These are phyloP conservation scores for Gossypium laxum DNA, from an alignment of 441 rosid genomes.

Conservation along the genomic window DNA sequence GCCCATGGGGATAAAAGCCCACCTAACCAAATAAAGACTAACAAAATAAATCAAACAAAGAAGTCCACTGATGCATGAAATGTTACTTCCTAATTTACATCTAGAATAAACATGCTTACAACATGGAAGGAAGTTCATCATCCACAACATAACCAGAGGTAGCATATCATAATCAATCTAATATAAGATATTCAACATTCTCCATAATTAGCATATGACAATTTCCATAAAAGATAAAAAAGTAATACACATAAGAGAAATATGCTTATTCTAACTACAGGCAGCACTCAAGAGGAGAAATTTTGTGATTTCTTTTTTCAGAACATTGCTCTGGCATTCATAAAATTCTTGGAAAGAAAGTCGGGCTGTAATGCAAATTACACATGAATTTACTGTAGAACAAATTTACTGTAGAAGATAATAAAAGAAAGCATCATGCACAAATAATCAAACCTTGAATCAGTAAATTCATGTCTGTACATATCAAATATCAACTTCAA, in stretches of 20 bases:
- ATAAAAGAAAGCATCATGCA: neutral
- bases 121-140: neutral
- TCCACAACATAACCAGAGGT: neutral
- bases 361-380: neutral
- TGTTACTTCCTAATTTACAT: neutral
- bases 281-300: neutral
- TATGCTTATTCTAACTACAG: neutral
- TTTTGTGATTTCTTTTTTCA: neutral
- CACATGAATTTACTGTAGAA: neutral
- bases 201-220: neutral
- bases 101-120: neutral
- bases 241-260: neutral
- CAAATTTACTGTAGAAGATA: neutral
- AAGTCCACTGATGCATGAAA: neutral
- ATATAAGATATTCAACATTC: neutral
- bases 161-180: neutral
- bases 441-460: conserved; percentile 46
- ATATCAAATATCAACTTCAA: conserved; percentile 72
- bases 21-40: neutral
- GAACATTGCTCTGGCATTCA: neutral
- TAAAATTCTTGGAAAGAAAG: neutral
- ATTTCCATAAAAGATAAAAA: neutral
- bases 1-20: neutral
- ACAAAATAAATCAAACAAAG: neutral
- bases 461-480: conserved; percentile 72